Conservation (phyloP, 2,329 filamentous ascomycete species). For the Elsinoe fawcettii region DNA sequence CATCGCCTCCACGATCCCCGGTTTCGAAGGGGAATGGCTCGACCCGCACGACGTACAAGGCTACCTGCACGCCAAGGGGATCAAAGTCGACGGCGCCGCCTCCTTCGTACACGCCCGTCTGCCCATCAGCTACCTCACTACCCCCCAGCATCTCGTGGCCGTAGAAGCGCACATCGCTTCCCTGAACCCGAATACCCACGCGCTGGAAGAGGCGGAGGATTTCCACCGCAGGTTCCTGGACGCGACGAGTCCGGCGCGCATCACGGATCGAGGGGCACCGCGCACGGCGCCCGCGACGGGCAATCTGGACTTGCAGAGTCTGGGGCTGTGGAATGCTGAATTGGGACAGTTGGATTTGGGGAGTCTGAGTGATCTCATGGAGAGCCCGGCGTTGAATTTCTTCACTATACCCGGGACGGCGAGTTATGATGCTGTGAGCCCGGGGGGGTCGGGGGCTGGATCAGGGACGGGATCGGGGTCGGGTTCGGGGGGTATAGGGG, state of each 20-base stretch:
- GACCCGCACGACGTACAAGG: slow-evolving; percentile 69
- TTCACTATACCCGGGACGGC: slow-evolving; percentile 14
- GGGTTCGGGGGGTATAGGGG: not conserved
- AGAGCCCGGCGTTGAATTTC: slow-evolving; percentile 8
- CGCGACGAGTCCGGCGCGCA: not conserved
- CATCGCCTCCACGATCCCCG: slow-evolving; percentile 45
- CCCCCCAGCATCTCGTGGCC: not conserved
- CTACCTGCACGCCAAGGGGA: slow-evolving; percentile 58
- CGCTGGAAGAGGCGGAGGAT: slow-evolving; percentile 15
- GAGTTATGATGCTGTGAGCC: slow-evolving; percentile 6
- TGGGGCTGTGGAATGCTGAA: slow-evolving; percentile 11
- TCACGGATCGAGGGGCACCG: not conserved
- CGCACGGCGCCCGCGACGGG: not conserved
- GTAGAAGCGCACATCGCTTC: slow-evolving; percentile 5
- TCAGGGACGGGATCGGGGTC: not conserved
- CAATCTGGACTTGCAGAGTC: slow-evolving; percentile 7
- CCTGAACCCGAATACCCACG: slow-evolving; percentile 10
- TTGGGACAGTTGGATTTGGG: slow-evolving; percentile 10
- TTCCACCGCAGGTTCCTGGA: slow-evolving; percentile 17
- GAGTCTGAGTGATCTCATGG: slow-evolving; percentile 8
- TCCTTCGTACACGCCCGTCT: slow-evolving; percentile 56
- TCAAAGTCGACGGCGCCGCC: slow-evolving; percentile 53
- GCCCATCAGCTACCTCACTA: slow-evolving; percentile 26
- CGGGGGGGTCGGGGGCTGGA: slow-evolving; percentile 5
- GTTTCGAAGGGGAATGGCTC: slow-evolving; percentile 67